phyloP scores from a whole-genome alignment of 1,139 yeast genomes.

The Protomyces inundatus region DNA sequence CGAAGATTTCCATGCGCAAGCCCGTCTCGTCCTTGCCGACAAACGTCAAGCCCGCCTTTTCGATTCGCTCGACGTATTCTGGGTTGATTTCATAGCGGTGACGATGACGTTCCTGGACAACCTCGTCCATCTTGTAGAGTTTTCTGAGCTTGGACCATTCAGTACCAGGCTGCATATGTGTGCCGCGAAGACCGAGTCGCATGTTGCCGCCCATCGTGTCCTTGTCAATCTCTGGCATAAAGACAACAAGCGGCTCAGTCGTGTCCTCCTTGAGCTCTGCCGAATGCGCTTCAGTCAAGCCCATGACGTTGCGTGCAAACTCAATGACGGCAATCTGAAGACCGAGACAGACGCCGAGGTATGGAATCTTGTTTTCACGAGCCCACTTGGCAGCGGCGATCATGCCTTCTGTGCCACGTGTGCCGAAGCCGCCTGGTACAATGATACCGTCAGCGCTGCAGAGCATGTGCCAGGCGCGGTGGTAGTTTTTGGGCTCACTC shows the following conservation, averaged over 20 bases:
- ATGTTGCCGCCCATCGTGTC: slow-evolving; percentile 96
- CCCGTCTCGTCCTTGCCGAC: slow-evolving; percentile 91
- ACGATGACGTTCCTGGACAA: slow-evolving; percentile 91
- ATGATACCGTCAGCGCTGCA: slow-evolving; percentile 95
- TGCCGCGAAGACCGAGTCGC: slow-evolving; percentile 93
- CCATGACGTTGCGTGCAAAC: slow-evolving; percentile 76
- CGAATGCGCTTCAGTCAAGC: slow-evolving; percentile 65
- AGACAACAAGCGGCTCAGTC: slow-evolving; percentile 76
- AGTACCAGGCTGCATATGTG: slow-evolving; percentile 66
- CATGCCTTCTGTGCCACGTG: slow-evolving; percentile 98
- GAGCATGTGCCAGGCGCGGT: slow-evolving; percentile 90
- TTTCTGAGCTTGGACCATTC: slow-evolving; percentile 70
- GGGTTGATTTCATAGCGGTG: slow-evolving; percentile 98
- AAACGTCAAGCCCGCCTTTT: slow-evolving; percentile 71
- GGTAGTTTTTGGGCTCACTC: slow-evolving; percentile 71
- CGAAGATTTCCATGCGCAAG: slow-evolving; percentile 90
- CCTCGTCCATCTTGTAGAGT: slow-evolving; percentile 67
- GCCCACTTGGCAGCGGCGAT: slow-evolving; percentile 96
- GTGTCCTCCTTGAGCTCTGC: slow-evolving; percentile 71
- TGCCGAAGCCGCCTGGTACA: slow-evolving; percentile 98
- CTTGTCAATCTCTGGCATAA: slow-evolving; percentile 98
- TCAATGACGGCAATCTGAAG: slow-evolving; percentile 96
- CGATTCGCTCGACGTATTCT: slow-evolving; percentile 61
- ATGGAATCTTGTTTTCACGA: slow-evolving; percentile 88
- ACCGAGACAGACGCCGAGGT: slow-evolving; percentile 94